Percentiles rank a stretch among this genome's conserved stretches.
These are phyloP conservation scores for Mycena vitilis DNA, from an alignment of 768 basidiomycete genomes.

Conservation along the genomic window DNA sequence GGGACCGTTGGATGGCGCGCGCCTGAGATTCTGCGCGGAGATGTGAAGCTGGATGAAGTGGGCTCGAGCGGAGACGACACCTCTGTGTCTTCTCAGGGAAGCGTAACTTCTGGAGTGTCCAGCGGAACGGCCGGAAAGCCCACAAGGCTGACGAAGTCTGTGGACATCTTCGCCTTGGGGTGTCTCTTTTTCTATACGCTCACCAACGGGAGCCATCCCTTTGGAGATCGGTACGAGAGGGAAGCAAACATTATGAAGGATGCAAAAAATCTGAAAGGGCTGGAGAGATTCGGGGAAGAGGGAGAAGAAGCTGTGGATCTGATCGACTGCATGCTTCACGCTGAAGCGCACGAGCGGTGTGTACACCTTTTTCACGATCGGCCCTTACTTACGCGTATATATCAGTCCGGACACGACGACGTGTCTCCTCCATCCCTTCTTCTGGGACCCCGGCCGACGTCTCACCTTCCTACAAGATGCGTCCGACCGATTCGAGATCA, in stretches of 20 bases:
- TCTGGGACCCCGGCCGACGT: slow-evolving; percentile 91
- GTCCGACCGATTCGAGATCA: slow-evolving; percentile 97
- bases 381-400: neutral
- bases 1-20: slow-evolving; percentile 99
- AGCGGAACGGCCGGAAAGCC: slow-evolving; percentile 55
- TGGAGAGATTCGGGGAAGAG: slow-evolving; percentile 91
- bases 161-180: slow-evolving; percentile 96
- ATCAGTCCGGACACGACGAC: slow-evolving; percentile 86
- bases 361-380: slow-evolving; percentile 38
- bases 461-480: slow-evolving; percentile 97
- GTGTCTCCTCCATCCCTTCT: slow-evolving; percentile 94
- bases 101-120: slow-evolving; percentile 54
- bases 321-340: slow-evolving; percentile 81
- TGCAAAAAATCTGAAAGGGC: slow-evolving; percentile 71
- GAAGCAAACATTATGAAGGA: slow-evolving; percentile 95
- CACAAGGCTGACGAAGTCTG: slow-evolving; percentile 89
- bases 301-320: slow-evolving; percentile 91
- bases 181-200: slow-evolving; percentile 95
- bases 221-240: slow-evolving; percentile 91
- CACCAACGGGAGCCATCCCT: slow-evolving; percentile 93
- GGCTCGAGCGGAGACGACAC: slow-evolving; percentile 63
- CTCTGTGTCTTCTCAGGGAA: slow-evolving; percentile 75
- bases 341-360: slow-evolving; percentile 80
- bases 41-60: slow-evolving; percentile 90
- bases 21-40: slow-evolving; percentile 93